Percentiles rank a stretch among this genome's conserved stretches.
These are phyloP conservation scores for Straminergon stramineum DNA, from an alignment of 225 moss, liverwort and hornwort species.

Conservation along the genomic window DNA sequence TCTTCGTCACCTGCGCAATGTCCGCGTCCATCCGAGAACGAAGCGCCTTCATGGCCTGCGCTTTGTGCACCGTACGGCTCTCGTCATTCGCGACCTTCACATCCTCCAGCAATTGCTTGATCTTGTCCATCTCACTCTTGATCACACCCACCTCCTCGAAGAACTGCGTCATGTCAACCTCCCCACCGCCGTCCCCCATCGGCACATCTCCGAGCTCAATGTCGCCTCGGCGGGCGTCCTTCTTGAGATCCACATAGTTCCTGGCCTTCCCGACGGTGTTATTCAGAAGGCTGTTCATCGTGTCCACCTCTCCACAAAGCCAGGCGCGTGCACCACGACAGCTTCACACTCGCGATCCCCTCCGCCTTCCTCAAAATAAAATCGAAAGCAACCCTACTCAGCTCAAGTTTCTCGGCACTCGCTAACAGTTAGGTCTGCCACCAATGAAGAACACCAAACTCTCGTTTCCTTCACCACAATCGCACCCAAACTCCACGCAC, in stretches of 20 bases:
- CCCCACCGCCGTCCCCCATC: slow-evolving; percentile 4
- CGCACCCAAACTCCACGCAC: not conserved
- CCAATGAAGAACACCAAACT: not conserved
- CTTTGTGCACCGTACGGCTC: slow-evolving; percentile 34
- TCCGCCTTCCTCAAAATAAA: not conserved
- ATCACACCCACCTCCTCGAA: slow-evolving; percentile 43
- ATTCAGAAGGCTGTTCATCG: slow-evolving; percentile 37
- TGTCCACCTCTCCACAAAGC: not conserved
- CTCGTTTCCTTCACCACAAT: not conserved
- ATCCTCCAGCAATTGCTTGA: slow-evolving; percentile 41
- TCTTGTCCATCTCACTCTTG: slow-evolving; percentile 44
- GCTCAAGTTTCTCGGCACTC: not conserved
- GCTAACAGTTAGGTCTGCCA: not conserved
- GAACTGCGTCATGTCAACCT: slow-evolving; percentile 38
- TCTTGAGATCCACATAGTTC: slow-evolving; percentile 48
- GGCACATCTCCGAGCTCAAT: slow-evolving; percentile 31
- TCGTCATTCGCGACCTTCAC: slow-evolving; percentile 35
- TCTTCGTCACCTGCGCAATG: slow-evolving; percentile 39
- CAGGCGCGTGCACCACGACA: not conserved
- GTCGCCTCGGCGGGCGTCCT: slow-evolving; percentile 24
- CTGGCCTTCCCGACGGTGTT: slow-evolving; percentile 28
- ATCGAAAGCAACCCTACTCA: not conserved
- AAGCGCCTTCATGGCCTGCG: slow-evolving; percentile 43
- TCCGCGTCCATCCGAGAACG: slow-evolving; percentile 49
- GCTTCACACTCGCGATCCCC: not conserved